Conservation (phyloP, 192 early-diverging fungal genomes). For the Fimicolochytrium jonesii region DNA sequence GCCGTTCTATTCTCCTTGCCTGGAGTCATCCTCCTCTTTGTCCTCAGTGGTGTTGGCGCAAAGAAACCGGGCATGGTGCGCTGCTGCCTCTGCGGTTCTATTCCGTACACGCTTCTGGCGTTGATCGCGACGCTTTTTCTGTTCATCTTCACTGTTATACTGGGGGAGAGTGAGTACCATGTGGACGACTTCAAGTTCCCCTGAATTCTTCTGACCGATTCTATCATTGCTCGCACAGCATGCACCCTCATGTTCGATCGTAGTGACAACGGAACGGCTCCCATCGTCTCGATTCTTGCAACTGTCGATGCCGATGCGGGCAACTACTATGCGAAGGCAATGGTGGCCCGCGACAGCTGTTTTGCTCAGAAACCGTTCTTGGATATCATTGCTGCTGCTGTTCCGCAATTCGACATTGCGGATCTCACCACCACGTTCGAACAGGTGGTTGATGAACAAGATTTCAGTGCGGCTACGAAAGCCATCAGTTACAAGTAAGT, state of each 20-base stretch:
- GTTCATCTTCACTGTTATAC: neutral
- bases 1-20: conserved; percentile 11
- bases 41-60: conserved; percentile 9
- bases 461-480: too few relatives aligned
- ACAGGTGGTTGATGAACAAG: too few relatives aligned
- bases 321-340: neutral
- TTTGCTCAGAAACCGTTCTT: too few relatives aligned
- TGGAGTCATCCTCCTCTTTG: conserved; percentile 7
- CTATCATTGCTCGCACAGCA: neutral
- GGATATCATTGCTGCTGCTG: too few relatives aligned
- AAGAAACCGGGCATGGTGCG: neutral
- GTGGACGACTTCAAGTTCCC: too few relatives aligned
- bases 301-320: neutral
- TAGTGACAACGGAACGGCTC: neutral
- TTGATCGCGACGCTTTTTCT: conserved; percentile 3
- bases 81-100: conserved; percentile 17
- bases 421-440: too few relatives aligned
- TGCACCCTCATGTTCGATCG: conserved; percentile 11
- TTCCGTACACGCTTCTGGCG: conserved; percentile 18
- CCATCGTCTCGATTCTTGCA: neutral
- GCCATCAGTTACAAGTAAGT: too few relatives aligned
- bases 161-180: conserved; percentile 12
- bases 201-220: too few relatives aligned
- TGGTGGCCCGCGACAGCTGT: neutral
- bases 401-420: too few relatives aligned